Percentiles rank a stretch among this genome's conserved stretches.
phyloP scores from a whole-genome alignment of 176 grass and related monocot genomes.

The Alopecurus myosuroides region DNA sequence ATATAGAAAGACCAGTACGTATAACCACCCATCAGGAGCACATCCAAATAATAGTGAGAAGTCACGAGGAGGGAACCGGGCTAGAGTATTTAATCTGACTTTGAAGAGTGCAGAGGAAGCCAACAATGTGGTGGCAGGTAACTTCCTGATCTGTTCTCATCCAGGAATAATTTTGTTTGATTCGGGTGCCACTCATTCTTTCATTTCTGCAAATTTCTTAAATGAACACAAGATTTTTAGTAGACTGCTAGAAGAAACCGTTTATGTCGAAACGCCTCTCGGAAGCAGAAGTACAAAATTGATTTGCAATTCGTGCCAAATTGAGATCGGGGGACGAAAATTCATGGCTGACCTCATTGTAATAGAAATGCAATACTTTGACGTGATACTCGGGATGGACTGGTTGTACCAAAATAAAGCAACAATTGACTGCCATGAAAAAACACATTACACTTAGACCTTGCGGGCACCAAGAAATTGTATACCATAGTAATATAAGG shows the following conservation, averaged over 20 bases:
- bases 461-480: neutral
- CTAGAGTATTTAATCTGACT: neutral
- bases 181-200: neutral
- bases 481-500: neutral
- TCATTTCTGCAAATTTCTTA: neutral
- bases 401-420: neutral
- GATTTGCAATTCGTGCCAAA: neutral
- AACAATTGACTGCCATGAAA: neutral
- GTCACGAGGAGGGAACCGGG: neutral
- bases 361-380: neutral
- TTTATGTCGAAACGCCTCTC: neutral
- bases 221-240: neutral
- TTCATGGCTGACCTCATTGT: neutral
- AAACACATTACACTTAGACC: neutral
- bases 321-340: neutral
- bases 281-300: neutral
- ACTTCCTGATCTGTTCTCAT: neutral
- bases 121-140: neutral
- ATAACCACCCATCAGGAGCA: neutral
- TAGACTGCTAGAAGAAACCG: neutral
- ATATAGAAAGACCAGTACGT: no score
- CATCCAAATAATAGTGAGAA: neutral
- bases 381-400: neutral
- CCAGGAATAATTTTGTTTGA: neutral
- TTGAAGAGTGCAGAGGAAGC: neutral